Evolutionary conservation across 1,284 basidiomycete species (phyloP), one percentile per base, ranked within the genome.

Genomic region (Xerocomus amazonicus): DNA sequence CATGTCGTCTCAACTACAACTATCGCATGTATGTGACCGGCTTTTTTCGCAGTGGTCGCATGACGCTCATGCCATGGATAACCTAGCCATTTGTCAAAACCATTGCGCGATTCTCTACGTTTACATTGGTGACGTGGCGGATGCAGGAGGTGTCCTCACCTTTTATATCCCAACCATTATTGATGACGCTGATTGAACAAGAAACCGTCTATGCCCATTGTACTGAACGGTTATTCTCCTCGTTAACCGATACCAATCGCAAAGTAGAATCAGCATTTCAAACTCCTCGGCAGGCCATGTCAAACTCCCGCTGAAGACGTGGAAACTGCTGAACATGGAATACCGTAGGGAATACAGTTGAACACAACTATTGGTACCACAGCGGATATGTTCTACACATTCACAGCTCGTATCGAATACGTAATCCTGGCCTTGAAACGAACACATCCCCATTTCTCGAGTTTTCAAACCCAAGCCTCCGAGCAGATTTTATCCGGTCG

Each of bases 91-190:
- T 50, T 94, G 92, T 62, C 83, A 88, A 61, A 78, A 84, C 47
- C 86, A 93, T 57, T 93, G 90, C 63, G 73, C 92, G 57, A 94
- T 95, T 55, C 79, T 92, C 36, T 94, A 94, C 57, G 90, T 94
- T 34, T 94, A 94, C 62, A 90, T 94, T 46, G 92, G 92, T 8
- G 87, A 91, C 41, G 76, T 87, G 10, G 80, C 81, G 12, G 87
- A 92, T 52, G 81, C 86, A 0, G 90, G 90, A 37, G 92, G 91
- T 1, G 90, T 94, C 26, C 74, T 94, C 58, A 94, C 92, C 1
- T 93, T 91, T 65, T 95, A 93, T 67, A 86, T 94, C 37, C 92
- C 92, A 29, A 83, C 76, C 3, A 69, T 79, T 35, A 70, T 80
- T 48, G 75, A 80, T 44, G 70, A 72, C 48, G 59, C 59, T 35